Evolutionary conservation across 768 basidiomycete species (phyloP).

Genomic region (Xerocomus potaroensis): DNA sequence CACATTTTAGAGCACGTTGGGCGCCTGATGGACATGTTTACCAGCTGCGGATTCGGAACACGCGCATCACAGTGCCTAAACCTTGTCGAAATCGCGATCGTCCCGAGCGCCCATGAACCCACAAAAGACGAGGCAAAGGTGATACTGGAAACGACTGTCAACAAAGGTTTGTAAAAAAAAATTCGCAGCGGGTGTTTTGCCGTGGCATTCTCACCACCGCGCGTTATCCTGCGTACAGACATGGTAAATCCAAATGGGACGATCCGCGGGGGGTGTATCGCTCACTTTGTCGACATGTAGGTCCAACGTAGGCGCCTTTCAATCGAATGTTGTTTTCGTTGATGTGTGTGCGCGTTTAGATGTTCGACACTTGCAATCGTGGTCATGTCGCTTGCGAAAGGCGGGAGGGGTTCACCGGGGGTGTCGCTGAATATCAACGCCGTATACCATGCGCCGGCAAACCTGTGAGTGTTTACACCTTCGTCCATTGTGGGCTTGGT

Average conservation of each 20-base stretch:
- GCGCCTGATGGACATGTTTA: conserved; percentile 36
- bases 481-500: not conserved
- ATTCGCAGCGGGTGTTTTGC: not conserved
- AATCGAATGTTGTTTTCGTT: not conserved
- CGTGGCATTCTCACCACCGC: not conserved
- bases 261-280: conserved; percentile 40
- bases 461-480: conserved; percentile 28
- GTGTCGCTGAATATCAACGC: conserved; percentile 46
- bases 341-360: conserved; percentile 25
- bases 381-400: conserved; percentile 32
- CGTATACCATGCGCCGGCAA: conserved; percentile 41
- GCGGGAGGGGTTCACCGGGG: conserved; percentile 27
- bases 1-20: conserved; percentile 30
- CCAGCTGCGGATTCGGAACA: conserved; percentile 17
- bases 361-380: conserved; percentile 39
- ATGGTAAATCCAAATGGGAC: conserved; percentile 38
- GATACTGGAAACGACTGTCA: conserved; percentile 41
- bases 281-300: conserved; percentile 47
- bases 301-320: conserved; percentile 5
- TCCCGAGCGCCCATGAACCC: conserved; percentile 34
- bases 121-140: conserved; percentile 35
- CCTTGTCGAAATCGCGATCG: conserved; percentile 38
- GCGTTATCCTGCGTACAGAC: conserved; percentile 28
- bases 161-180: conserved; percentile 34
- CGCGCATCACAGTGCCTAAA: conserved; percentile 11